phyloP scores from a whole-genome alignment of 139 green algal species.

The Monoraphidium neglectum region DNA sequence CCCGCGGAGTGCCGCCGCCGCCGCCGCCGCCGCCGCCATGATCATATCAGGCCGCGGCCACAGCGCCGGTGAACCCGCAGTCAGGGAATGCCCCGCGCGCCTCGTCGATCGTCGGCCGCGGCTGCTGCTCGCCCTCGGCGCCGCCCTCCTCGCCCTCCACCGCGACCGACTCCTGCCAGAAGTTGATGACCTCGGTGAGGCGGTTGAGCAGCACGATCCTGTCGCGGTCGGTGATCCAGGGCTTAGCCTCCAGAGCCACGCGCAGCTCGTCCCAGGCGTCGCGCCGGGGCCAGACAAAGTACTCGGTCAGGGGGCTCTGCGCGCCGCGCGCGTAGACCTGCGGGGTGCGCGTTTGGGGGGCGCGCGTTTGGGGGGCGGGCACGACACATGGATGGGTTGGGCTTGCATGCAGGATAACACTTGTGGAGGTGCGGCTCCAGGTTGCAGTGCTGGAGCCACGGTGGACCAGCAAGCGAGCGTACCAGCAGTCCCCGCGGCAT shows the following conservation, averaged over 20 bases:
- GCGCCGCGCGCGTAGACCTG: conserved; percentile 48
- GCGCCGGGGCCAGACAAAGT: conserved; percentile 90
- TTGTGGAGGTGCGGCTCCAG: too few relatives aligned
- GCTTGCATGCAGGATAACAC: too few relatives aligned
- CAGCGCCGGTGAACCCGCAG: conserved; percentile 60
- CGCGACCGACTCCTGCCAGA: conserved; percentile 80
- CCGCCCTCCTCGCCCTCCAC: conserved; percentile 40
- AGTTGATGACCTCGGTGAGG: conserved; percentile 89
- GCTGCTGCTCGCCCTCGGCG: not conserved
- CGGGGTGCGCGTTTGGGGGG: too few relatives aligned
- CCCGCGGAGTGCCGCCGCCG: too few relatives aligned
- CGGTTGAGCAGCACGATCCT: conserved; percentile 81
- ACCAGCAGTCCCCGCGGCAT: too few relatives aligned
- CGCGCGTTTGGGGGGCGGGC: not conserved
- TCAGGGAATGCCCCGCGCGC: conserved; percentile 74
- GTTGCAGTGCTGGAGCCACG: too few relatives aligned
- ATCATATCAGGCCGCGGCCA: not conserved
- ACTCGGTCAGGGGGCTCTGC: conserved; percentile 85
- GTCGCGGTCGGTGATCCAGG: conserved; percentile 81
- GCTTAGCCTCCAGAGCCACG: conserved; percentile 67
- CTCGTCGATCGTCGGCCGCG: conserved; percentile 54
- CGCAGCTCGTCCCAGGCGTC: conserved; percentile 95
- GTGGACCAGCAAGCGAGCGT: too few relatives aligned
- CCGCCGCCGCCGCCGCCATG: too few relatives aligned
- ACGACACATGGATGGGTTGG: not conserved